Evolutionary conservation across 768 basidiomycete genomes (phyloP), one percentile per base, ranked within the genome.

Genomic region (Tylopilus plumbeoviolaceoides): DNA sequence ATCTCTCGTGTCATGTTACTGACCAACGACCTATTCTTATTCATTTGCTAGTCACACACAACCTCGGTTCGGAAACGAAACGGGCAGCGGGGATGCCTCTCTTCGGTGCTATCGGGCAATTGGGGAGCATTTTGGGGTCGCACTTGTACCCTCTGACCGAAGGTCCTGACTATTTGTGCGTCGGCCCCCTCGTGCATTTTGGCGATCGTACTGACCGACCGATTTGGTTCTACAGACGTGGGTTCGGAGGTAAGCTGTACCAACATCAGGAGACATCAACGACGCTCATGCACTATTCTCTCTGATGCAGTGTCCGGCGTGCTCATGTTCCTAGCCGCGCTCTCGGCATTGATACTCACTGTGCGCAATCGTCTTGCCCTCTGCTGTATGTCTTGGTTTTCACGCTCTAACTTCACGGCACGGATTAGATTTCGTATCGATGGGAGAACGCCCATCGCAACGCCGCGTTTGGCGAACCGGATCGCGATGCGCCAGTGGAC

Each of bases 361-460:
- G 66, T 68, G 47, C 25, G 63, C 56, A 12, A 20, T 31, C 12
- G n/a, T 9, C 7, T 12, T 30, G 28, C 11, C 14, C 23, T 28
- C 27, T 9, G 2, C 12, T 48, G 18, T 20, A 20, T 18, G 1
- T 10, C 28, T 28, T 23, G 5, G 2, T 15, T 15, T 33, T 30
- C 8, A 6, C 9, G 15, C 1, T 15, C 15, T 17, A 15, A 36
- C 35, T 17, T 0, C 1, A 21, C 15, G 7, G 20, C 7, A 10
- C 2, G 20, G 6, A 40, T 15, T 8, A 88, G 86, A 67, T 78
- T 14, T 85, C 84, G 2, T 89, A 85, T 59, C 79, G 80, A 38
- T 58, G 67, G 60, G 85, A 87, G 27, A 89, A 89, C 53, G 70
- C 73, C 5, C 73, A 74, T 15, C 72, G 86, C 38, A 76, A 88